Base-by-base conservation (phyloP, 352 stramenopile species). In the Globisporangium parvum region DNA sequence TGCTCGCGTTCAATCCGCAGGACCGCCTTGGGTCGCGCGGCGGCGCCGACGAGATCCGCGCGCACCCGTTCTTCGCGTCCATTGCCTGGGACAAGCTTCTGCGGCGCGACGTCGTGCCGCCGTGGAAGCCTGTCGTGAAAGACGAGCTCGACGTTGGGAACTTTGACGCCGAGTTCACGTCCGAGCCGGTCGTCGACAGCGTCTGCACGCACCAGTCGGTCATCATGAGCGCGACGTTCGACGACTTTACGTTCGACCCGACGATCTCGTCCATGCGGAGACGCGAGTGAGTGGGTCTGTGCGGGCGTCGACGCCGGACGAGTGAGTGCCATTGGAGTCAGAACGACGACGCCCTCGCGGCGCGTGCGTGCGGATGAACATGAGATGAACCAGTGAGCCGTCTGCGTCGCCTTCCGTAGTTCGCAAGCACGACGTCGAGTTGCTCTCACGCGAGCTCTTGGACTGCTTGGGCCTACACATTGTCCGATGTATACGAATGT, bases 61-160 rank as follows among this genome's bases (percentile, higher is more conserved):
- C n/a, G n/a, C 88, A 97, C 62, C 71, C 87, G 11, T 97, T 96
- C 63, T 97, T 97, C 51, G 75, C 59, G 6, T 71, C 64, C 14
- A 57, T 97, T 15, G 74, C 87, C 28, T 97, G 90, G 85, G 75
- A 94, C 47, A 72, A 71, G n/a, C 60, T 97, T 20, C 53, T 87
- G 56, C 67, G 65, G 18, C 69, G 71, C n/a, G 79, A 88, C 55
- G 63, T 82, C 28, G 44, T 51, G 44, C 78, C 78, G 11, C 79
- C 80, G 1, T 92, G 77, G 77, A 77, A 71, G 11, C 82, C 82
- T 0, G 67, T 77, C 8, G 78, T 92, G 40, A 69, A 75, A 28
- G 70, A 83, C 57, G 82, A 92, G 60, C 61, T 86, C 45, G 82
- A 92, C 52, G 79, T 90, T 51, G 73, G 75, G 47, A 92, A 92